Evolutionary conservation across 1,139 yeast species (phyloP), one percentile per base, ranked within the genome.

Genomic region (Suhomyces coccinellae): DNA sequence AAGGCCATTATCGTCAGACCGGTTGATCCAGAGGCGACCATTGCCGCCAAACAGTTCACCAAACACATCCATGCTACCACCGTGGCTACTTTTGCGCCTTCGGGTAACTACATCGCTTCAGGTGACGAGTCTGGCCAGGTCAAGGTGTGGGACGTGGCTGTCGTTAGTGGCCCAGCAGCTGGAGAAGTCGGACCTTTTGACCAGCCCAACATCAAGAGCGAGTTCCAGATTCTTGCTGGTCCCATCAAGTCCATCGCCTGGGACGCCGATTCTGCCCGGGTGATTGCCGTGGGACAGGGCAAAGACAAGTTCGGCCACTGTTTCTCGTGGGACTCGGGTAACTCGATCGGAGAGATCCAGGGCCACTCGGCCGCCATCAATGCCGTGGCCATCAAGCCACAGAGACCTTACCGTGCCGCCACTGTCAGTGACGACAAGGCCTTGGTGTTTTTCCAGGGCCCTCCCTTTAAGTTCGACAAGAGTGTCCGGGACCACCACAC

Each of bases 281-380:
- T 95, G 45, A 87, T 95, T 61, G 97, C 97, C 1, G 98, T 91
- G 10, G 99, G 99, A 43, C 86, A 87, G 56, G 98, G 99, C 40
- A 85, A 86, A 57, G 97, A 91, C 57, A 79, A 86, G 52, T 90
- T 82, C 59, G 99, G 98, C 3, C 97, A 87, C 56, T 91, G 96
- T 51, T 89, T 93, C 60, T 82, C 96, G 6, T 87, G 87, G 79
- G 99, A 93, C 62, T 79, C 96, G 1, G 99, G 99, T 46, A 93
- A 93, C 65, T 82, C 97, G 10, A 84, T 93, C 38, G 99, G 99
- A 44, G 98, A 93, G 62, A 85, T 95, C 55, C 84, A 90, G 46
- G 99, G 99, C 27, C 99, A 93, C 62, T 79, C 95, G n/a, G 83
- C 87, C 33, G 79, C 81, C 34, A 81, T 91, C 60, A 89, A 87